Conservation (phyloP, 2,329 filamentous ascomycete species). For the Penicillium sp. region DNA sequence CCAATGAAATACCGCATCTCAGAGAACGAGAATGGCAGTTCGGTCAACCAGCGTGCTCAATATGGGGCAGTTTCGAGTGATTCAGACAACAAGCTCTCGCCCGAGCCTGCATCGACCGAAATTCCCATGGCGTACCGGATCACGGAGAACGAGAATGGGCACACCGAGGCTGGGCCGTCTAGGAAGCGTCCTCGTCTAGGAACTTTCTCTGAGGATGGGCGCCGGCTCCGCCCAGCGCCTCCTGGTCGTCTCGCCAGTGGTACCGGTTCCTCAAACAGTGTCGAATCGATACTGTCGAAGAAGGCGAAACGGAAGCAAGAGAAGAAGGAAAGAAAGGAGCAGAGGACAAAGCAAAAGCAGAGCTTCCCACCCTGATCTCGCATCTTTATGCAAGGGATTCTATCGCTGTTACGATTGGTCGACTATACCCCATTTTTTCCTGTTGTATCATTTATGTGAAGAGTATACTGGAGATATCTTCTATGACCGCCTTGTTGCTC, state of each 20-base stretch:
- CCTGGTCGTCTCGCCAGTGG: background rate
- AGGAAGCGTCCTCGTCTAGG: background rate
- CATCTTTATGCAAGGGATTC: background rate
- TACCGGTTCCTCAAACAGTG: background rate
- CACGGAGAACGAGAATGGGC: background rate
- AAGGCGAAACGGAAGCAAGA: constrained; percentile 13
- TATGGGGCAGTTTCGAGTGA: background rate
- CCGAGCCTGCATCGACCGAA: background rate
- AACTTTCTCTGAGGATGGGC: background rate
- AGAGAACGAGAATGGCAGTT: background rate
- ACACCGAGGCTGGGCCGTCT: background rate
- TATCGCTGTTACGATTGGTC: background rate
- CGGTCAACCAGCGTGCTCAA: background rate
- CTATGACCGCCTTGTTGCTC: background rate
- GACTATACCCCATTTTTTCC: background rate
- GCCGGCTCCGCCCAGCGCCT: background rate
- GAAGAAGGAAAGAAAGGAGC: constrained; percentile 22
- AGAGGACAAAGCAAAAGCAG: constrained; percentile 5
- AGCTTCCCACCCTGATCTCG: background rate
- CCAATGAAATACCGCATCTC: background rate
- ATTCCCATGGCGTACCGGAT: background rate
- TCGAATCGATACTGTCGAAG: background rate
- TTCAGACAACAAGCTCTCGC: background rate
- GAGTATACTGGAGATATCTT: background rate
- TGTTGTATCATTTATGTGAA: background rate